phyloP scores from a whole-genome alignment of 1,284 basidiomycete species.

The Pterulicium gracile region DNA sequence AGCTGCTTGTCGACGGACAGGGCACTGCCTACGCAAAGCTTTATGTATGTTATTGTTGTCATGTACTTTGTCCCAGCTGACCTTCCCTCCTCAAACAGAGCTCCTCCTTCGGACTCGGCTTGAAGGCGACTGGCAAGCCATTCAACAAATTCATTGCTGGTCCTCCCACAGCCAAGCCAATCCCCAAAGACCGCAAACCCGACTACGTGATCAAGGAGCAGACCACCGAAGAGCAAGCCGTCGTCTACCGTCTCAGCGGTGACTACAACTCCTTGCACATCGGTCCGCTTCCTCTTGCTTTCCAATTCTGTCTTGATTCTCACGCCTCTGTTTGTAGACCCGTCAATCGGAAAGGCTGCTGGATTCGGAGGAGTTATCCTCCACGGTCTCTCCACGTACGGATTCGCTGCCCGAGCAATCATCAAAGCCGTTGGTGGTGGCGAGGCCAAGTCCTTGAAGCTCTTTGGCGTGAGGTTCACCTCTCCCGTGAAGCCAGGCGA shows the following conservation, averaged over 20 bases:
- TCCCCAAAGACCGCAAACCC: conserved; percentile 57
- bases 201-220: conserved; percentile 60
- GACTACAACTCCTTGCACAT: conserved; percentile 84
- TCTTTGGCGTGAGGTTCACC: conserved; percentile 67
- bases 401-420: conserved; percentile 67
- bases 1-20: conserved; percentile 47
- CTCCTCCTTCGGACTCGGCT: conserved; percentile 66
- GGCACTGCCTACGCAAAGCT: conserved; percentile 62
- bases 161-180: conserved; percentile 54
- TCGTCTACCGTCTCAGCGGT: conserved; percentile 70
- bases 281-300: conserved; percentile 34
- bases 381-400: conserved; percentile 72
- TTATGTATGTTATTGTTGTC: conserved; percentile 33
- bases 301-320: conserved; percentile 1
- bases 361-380: conserved; percentile 77
- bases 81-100: conserved; percentile 28
- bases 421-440: conserved; percentile 49
- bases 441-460: conserved; percentile 48
- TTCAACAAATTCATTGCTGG: conserved; percentile 61
- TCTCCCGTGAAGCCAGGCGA: conserved; percentile 75
- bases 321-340: conserved; percentile 40
- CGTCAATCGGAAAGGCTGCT: conserved; percentile 51
- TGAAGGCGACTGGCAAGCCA: conserved; percentile 57
- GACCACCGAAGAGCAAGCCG: conserved; percentile 66
- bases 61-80: conserved; percentile 4